Percentiles rank a stretch among this genome's conserved stretches.
Conservation (phyloP, 345 rosid genomes). For the Clarkia xantiana region DNA sequence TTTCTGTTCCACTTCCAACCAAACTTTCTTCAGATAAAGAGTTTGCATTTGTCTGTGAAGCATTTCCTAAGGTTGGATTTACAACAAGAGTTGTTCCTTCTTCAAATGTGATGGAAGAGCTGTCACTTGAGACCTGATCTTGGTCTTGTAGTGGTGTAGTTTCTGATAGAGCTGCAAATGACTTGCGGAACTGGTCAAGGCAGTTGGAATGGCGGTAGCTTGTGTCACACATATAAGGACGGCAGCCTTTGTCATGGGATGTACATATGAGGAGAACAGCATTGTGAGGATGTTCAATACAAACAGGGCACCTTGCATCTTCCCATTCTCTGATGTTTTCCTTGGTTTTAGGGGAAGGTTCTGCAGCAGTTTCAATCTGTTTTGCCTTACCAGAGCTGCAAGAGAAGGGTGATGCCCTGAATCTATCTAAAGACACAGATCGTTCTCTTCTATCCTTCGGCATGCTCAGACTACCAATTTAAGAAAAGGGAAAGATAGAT, state of each 20-base stretch:
- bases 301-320: slow-evolving; percentile 90
- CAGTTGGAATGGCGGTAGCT: slow-evolving; percentile 96
- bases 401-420: slow-evolving; percentile 38
- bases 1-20: too few relatives aligned
- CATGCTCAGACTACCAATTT: slow-evolving; percentile 23
- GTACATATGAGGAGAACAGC: slow-evolving; percentile 85
- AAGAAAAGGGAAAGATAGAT: too few relatives aligned
- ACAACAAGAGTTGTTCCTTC: too few relatives aligned
- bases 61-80: too few relatives aligned
- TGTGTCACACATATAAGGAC: slow-evolving; percentile 94
- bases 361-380: slow-evolving; percentile 26
- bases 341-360: slow-evolving; percentile 27
- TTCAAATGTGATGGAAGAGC: too few relatives aligned
- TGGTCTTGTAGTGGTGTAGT: slow-evolving; percentile 5
- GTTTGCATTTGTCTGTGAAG: background rate
- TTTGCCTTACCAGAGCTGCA: slow-evolving; percentile 43
- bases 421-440: slow-evolving; percentile 51
- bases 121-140: background rate
- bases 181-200: slow-evolving; percentile 78
- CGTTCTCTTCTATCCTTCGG: slow-evolving; percentile 73
- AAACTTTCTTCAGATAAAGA: background rate
- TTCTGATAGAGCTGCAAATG: slow-evolving; percentile 26
- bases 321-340: slow-evolving; percentile 77
- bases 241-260: slow-evolving; percentile 91
- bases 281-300: slow-evolving; percentile 99